These are phyloP conservation scores for Glycine soja DNA, from an alignment of 306 rosid species.

Conservation along the genomic window DNA sequence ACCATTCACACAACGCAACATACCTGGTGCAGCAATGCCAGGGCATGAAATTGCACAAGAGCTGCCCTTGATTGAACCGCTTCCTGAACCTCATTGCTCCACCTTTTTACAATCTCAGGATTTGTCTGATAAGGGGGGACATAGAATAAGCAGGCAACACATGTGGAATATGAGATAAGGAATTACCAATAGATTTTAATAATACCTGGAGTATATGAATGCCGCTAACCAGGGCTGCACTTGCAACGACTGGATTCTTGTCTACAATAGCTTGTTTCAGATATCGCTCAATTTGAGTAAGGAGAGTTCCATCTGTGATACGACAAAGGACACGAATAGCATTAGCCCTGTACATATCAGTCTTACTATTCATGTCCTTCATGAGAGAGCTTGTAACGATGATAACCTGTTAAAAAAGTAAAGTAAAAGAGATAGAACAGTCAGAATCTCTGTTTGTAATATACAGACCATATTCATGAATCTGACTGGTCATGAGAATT, in stretches of 20 bases:
- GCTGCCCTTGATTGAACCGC: slow-evolving; percentile 99
- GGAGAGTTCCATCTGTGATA: slow-evolving; percentile 97
- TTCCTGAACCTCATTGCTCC: slow-evolving; percentile 99
- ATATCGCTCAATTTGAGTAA: slow-evolving; percentile 94
- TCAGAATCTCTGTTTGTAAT: slow-evolving; percentile 49
- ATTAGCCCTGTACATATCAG: slow-evolving; percentile 98
- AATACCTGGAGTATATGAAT: slow-evolving; percentile 96
- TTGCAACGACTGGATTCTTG: slow-evolving; percentile 98
- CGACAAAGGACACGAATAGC: slow-evolving; percentile 98
- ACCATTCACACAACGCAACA: slow-evolving; percentile 34
- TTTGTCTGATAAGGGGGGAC: slow-evolving; percentile 66
- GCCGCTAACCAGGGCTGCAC: slow-evolving; percentile 98
- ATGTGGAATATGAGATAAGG: slow-evolving; percentile 28
- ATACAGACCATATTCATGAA: slow-evolving; percentile 2
- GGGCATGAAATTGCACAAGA: slow-evolving; percentile 96
- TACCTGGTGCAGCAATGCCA: slow-evolving; percentile 98
- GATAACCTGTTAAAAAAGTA: slow-evolving; percentile 65
- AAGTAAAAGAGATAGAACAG: slow-evolving; percentile 30
- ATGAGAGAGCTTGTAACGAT: slow-evolving; percentile 98
- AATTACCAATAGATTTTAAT: not conserved
- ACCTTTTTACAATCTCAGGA: slow-evolving; percentile 97
- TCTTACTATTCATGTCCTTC: slow-evolving; percentile 99
- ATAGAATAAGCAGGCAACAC: slow-evolving; percentile 26
- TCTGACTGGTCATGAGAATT: slow-evolving; percentile 36
- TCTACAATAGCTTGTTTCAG: slow-evolving; percentile 98